A percentile compares a stretch with the other conserved stretches of the same genome.
phyloP scores from a whole-genome alignment of 768 basidiomycete genomes.

The Leccinum variicolor region DNA sequence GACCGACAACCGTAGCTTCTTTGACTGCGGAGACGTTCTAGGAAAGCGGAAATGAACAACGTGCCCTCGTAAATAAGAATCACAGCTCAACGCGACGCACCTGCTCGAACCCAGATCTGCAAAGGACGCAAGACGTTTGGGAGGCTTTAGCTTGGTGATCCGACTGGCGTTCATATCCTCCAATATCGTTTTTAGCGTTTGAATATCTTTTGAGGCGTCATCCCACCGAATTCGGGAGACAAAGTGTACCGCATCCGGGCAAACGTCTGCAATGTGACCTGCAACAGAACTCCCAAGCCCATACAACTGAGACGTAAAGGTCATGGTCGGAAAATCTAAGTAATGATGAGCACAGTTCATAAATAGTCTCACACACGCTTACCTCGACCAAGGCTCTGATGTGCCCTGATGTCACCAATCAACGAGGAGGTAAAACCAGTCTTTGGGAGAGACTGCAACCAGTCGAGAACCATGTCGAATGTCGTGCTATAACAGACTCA shows the following conservation, averaged over 20 bases:
- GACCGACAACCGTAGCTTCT: conserved; percentile 43
- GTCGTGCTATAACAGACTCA: conserved; percentile 18
- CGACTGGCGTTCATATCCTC: conserved; percentile 38
- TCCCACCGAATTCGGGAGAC: conserved; percentile 20
- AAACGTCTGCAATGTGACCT: conserved; percentile 13
- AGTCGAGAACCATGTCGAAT: conserved; percentile 23
- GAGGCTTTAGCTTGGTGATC: conserved; percentile 41
- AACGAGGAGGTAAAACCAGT: conserved; percentile 13
- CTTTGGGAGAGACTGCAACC: conserved; percentile 24
- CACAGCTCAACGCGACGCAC: conserved; percentile 27
- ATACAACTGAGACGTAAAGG: conserved; percentile 49
- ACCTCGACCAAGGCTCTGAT: conserved; percentile 29
- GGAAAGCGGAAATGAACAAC: conserved; percentile 5
- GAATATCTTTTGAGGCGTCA: conserved; percentile 32
- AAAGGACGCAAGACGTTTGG: conserved; percentile 46
- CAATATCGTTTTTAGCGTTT: conserved; percentile 29
- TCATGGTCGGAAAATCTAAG: conserved; percentile 34
- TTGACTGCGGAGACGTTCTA: conserved; percentile 30
- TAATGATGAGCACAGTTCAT: background rate
- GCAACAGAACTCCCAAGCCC: conserved; percentile 37
- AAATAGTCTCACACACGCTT: background rate
- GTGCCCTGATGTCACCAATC: conserved; percentile 23
- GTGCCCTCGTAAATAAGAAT: background rate
- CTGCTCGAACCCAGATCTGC: conserved; percentile 37
- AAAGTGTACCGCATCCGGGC: conserved; percentile 4